phyloP scores from a whole-genome alignment of 805 yeast genomes.

The Wickerhamiella dianesei region DNA sequence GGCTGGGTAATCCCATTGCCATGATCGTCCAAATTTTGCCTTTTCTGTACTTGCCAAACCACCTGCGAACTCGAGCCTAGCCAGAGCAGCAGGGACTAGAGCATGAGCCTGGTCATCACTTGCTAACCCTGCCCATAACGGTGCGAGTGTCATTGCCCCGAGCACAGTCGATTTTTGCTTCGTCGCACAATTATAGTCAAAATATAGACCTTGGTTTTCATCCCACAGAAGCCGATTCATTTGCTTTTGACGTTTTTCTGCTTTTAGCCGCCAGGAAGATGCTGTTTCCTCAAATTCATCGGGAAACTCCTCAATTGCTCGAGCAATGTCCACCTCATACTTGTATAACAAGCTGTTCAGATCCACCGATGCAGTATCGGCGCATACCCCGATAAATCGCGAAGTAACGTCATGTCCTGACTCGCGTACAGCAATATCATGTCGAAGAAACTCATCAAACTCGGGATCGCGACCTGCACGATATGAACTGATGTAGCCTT shows the following conservation, averaged over 20 bases:
- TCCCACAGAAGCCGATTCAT: constrained; percentile 74
- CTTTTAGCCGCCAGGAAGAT: constrained; percentile 49
- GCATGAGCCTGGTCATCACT: constrained; percentile 51
- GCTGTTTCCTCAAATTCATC: constrained; percentile 28
- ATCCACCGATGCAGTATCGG: constrained; percentile 81
- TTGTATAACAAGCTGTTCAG: constrained; percentile 74
- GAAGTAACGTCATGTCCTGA: constrained; percentile 93
- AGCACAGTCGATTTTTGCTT: constrained; percentile 50
- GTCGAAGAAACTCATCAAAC: constrained; percentile 78
- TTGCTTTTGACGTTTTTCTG: constrained; percentile 38
- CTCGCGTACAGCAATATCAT: constrained; percentile 91
- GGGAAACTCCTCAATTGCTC: constrained; percentile 42
- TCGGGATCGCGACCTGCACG: constrained; percentile 62
- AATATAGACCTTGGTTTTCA: constrained; percentile 60
- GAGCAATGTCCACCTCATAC: constrained; percentile 76
- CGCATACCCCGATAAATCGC: constrained; percentile 80
- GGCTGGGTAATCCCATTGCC: constrained; percentile 93
- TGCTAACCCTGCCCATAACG: constrained; percentile 73
- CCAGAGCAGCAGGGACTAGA: constrained; percentile 44
- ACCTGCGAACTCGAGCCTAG: constrained; percentile 70
- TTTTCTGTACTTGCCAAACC: constrained; percentile 78
- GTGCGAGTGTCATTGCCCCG: constrained; percentile 85
- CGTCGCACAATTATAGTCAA: constrained; percentile 62
- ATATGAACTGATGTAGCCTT: constrained; percentile 56
- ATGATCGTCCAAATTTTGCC: constrained; percentile 36